Percentiles rank a stretch among this genome's conserved stretches.
Conservation (phyloP, 139 green algal species). For the Chlamydomonas sp. region DNA sequence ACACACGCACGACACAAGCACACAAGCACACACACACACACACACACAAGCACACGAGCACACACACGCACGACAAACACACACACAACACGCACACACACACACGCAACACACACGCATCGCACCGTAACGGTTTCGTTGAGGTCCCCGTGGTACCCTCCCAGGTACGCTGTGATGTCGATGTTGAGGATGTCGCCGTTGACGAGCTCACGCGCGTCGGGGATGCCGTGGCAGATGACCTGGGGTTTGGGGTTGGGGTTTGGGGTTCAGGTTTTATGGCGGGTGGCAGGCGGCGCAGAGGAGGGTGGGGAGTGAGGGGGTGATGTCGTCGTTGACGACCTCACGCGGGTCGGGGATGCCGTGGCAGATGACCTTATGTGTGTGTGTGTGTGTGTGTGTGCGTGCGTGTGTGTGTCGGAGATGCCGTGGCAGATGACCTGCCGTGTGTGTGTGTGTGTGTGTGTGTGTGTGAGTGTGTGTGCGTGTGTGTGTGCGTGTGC, state of each 20-base stretch:
- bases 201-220: slow-evolving; percentile 78
- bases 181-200: slow-evolving; percentile 97
- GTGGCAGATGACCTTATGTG: slow-evolving; percentile 88
- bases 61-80: no score
- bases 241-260: no score
- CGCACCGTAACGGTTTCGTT: slow-evolving; percentile 66
- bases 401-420: not conserved
- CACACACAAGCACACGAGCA: no score
- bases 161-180: slow-evolving; percentile 76
- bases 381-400: slow-evolving; percentile 10
- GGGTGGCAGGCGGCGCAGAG: not conserved
- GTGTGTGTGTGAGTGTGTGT: not conserved
- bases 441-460: slow-evolving; percentile 2
- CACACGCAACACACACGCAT: not conserved
- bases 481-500: not conserved
- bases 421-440: no score
- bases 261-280: no score
- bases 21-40: no score
- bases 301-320: not conserved
- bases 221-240: slow-evolving; percentile 98
- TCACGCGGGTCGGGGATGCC: slow-evolving; percentile 89
- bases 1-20: no score
- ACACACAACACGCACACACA: no score
- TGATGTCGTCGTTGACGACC: slow-evolving; percentile 89
- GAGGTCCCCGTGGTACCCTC: slow-evolving; percentile 88